Base-by-base conservation (phyloP, 1,284 basidiomycete genomes). In the Boletellus deceptivus region DNA sequence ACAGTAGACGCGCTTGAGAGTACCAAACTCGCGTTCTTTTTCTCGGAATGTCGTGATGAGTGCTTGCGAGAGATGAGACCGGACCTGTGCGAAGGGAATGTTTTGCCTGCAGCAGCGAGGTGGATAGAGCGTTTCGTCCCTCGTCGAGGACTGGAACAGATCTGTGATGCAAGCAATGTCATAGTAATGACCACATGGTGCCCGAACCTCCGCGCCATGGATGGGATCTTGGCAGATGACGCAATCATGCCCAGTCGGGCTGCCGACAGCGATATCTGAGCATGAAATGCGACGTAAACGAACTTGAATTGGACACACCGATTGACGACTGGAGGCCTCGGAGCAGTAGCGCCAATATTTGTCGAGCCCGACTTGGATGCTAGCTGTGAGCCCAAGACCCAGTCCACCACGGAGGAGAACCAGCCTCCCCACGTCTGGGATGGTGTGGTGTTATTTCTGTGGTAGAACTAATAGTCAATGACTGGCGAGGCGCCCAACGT, bases 1-100 rank as follows among this genome's bases (percentile, higher is more conserved):
- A 53, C 77, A 78, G 50, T 78, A 78, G n/a, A 78, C 68, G 8
- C 76, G 68, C 25, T 70, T 68, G 8, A 64, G 54, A 2, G 73
- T 72, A 17, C 56, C 31, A 46, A 72, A 72, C 46, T 78, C 77
- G 41, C 39, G 35, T 0, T 62, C 52, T 42, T 73, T 74, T 48
- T 58, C 53, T 10, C 56, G 48, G 50, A 72, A 74, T 0, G 58
- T 59, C 1, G 53, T 43, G 8, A 59, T 31, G 29, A 71, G 61
- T 0, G 47, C 48, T 9, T 52, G 46, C 3, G 62, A 48, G 25
- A 77, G 55, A 48, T 68, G 59, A 2, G 47, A 55, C 16, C 49
- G 59, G 34, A 74, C 67, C 22, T 56, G 47, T 6, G 44, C 34
- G 27, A 71, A 43, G 6, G 70, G 60, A 16, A 78, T 71, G 5